Percentiles rank a stretch among this genome's conserved stretches.
Evolutionary conservation across 495 filamentous ascomycete genomes (phyloP).

Genomic region (Extremus antarcticus): DNA sequence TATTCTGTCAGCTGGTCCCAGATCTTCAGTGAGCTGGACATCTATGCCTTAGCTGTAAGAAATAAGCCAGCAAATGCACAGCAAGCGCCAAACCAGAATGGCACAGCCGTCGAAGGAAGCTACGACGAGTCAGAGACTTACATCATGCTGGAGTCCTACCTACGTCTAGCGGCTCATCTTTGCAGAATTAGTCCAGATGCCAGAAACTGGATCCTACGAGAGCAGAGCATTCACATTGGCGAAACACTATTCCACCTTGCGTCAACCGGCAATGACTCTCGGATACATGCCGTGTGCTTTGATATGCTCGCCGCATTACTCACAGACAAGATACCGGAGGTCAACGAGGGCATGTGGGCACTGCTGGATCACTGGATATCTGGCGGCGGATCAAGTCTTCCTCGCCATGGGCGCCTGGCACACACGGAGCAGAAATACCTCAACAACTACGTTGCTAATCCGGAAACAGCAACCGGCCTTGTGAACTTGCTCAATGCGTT

Average conservation of each 20-base stretch:
- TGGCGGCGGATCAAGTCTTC: slow-evolving; percentile 5
- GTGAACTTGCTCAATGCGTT: slow-evolving; percentile 60
- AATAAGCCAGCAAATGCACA: slow-evolving; percentile 1
- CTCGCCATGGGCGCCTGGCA: not conserved
- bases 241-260: slow-evolving; percentile 59
- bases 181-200: slow-evolving; percentile 56
- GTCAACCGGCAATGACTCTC: slow-evolving; percentile 54
- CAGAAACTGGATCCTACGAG: slow-evolving; percentile 55
- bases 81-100: slow-evolving; percentile 1
- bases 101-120: slow-evolving; percentile 41
- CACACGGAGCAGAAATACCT: slow-evolving; percentile 11
- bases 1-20: slow-evolving; percentile 80
- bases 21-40: slow-evolving; percentile 79
- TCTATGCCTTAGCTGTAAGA: slow-evolving; percentile 43
- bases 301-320: slow-evolving; percentile 55
- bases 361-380: slow-evolving; percentile 63
- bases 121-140: slow-evolving; percentile 66
- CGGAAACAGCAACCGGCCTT: slow-evolving; percentile 61
- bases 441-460: slow-evolving; percentile 8
- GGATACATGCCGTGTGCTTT: slow-evolving; percentile 69
- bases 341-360: slow-evolving; percentile 58
- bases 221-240: slow-evolving; percentile 50
- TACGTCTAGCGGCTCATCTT: slow-evolving; percentile 74
- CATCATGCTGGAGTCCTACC: slow-evolving; percentile 86
- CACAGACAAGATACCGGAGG: slow-evolving; percentile 47